Conservation (phyloP, 2,329 filamentous ascomycete species). For the Colletotrichum australisinense region DNA sequence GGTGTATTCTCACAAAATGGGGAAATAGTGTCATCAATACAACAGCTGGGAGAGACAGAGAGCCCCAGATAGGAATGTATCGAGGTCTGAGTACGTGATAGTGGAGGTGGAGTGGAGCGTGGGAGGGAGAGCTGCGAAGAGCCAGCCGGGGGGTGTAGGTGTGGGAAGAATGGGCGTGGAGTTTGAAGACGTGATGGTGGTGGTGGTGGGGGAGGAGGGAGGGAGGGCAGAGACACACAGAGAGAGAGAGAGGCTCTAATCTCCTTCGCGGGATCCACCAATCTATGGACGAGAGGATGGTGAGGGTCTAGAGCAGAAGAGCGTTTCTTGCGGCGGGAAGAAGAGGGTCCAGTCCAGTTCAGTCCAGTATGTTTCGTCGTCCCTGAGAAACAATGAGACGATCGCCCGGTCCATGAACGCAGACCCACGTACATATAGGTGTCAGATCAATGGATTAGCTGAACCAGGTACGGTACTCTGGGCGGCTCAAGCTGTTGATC, state of each 20-base stretch:
- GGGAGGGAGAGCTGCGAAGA: slow-evolving; percentile 15
- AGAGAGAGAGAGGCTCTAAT: slow-evolving; percentile 35
- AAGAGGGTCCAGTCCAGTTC: slow-evolving; percentile 29
- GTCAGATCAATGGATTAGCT: slow-evolving; percentile 26
- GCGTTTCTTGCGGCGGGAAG: slow-evolving; percentile 18
- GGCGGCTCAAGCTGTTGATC: slow-evolving; percentile 23
- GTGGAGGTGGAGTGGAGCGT: slow-evolving; percentile 28
- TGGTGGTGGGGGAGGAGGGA: background rate
- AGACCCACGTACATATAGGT: slow-evolving; percentile 32
- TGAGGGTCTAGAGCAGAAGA: slow-evolving; percentile 3
- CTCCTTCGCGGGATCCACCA: slow-evolving; percentile 20
- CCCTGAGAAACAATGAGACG: slow-evolving; percentile 38
- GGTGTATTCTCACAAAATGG: slow-evolving; percentile 34
- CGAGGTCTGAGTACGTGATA: slow-evolving; percentile 38
- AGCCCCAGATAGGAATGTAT: slow-evolving; percentile 48
- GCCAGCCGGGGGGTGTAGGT: slow-evolving; percentile 22
- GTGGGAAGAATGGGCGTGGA: slow-evolving; percentile 21
- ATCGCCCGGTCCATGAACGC: slow-evolving; percentile 35
- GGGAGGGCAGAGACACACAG: background rate
- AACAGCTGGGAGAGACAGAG: slow-evolving; percentile 47
- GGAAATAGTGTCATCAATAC: slow-evolving; percentile 37
- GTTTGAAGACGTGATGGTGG: slow-evolving; percentile 22
- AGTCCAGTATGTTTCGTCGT: slow-evolving; percentile 36
- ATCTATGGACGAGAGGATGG: slow-evolving; percentile 1
- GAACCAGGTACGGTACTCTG: slow-evolving; percentile 26